Base-by-base conservation (phyloP, 1,139 yeast species). In the Arxiozyma slooffiae region DNA sequence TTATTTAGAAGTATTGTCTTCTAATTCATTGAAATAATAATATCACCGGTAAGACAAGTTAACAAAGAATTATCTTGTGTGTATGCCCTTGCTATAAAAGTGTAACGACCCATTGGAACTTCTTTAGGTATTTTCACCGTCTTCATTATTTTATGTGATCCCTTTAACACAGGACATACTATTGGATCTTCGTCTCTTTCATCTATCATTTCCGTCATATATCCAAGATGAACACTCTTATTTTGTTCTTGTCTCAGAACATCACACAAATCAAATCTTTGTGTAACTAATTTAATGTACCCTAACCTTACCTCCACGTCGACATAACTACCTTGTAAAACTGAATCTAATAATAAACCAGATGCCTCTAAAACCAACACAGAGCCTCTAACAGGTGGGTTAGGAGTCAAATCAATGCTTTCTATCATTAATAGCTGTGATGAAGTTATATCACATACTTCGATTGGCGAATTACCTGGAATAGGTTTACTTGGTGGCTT, bases 241-340 rank as follows among this genome's bases (percentile, higher is more conserved):
- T n/a, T 30, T 30, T 30, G n/a, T 21, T 38, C 26, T 21, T 42
- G 45, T 22, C n/a, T 79, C 54, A 88, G 75, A 64, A 88, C 85
- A 58, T 89, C 96, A 69, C 98, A 92, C 55, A 92, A 74, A 67
- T 92, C 97, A 68, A 83, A 85, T 14, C 94, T 85, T 65, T 88
- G 89, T 60, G 87, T 85, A 51, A 94, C 69, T 55, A 92, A 76
- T 61, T 85, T 84, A 67, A 92, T 90, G 71, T 85, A 88, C 11
- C 97, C 98, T 63, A 89, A 85, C 58, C 87, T 78, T 38, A 94
- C 97, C 57, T 88, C 95, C 40, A 92, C 89, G 57, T 88, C 96
- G 48, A 92, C 95, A 63, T 89, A 92, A 0, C 97, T 87, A 39
- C 98, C 98, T 40, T 80, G 92, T 42, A 69, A 79, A 45, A 94